phyloP scores from a whole-genome alignment of 169 alveolate genomes.

The Cryptosporidium ryanae region DNA sequence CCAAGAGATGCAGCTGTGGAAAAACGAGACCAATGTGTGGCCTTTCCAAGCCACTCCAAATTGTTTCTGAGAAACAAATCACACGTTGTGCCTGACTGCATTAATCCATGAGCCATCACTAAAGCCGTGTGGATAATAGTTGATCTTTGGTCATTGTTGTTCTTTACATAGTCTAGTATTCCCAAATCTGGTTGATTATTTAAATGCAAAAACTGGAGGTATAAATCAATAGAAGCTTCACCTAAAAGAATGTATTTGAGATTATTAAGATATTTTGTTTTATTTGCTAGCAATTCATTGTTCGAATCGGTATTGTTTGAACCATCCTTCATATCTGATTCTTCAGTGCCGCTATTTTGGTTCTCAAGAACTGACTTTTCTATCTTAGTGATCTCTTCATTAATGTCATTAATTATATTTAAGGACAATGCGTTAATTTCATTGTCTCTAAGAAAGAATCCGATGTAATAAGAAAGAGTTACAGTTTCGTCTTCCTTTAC shows the following conservation, averaged over 20 bases:
- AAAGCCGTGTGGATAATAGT: slow-evolving; percentile 90
- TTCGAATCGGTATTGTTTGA: background rate
- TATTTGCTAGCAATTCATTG: background rate
- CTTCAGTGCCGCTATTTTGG: background rate
- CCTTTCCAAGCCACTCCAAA: slow-evolving; percentile 95
- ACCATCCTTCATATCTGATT: background rate
- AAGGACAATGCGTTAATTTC: background rate
- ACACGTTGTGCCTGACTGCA: slow-evolving; percentile 95
- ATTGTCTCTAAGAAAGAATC: slow-evolving; percentile 12
- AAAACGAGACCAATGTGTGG: slow-evolving; percentile 90
- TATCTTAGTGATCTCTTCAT: background rate
- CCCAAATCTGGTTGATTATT: slow-evolving; percentile 90
- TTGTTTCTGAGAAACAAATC: slow-evolving; percentile 94
- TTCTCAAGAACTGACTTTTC: background rate
- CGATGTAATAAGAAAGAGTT: slow-evolving; percentile 26
- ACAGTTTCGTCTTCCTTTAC: background rate
- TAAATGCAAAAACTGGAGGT: slow-evolving; percentile 89
- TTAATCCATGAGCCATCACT: slow-evolving; percentile 91
- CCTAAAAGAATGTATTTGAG: slow-evolving; percentile 83
- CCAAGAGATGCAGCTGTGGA: slow-evolving; percentile 98
- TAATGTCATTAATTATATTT: background rate
- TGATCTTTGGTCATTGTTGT: slow-evolving; percentile 75
- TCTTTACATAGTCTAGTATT: slow-evolving; percentile 80
- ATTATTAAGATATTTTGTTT: slow-evolving; percentile 37
- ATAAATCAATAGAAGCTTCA: slow-evolving; percentile 81